Evolutionary conservation across 129 eudicot species (phyloP).

Genomic region (Deinandra increscens): DNA sequence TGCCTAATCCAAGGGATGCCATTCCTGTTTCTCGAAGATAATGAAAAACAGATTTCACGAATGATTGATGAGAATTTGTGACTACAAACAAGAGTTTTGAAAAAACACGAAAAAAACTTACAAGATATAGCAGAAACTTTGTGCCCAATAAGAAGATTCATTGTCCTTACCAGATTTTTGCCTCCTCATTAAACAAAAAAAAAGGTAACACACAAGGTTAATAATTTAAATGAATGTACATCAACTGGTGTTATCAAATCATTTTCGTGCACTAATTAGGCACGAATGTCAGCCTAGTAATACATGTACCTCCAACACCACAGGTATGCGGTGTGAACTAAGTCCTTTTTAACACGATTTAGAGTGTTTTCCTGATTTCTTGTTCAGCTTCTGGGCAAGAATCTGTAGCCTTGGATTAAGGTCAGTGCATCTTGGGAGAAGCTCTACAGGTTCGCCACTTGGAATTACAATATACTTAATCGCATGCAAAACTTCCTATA

Average conservation of each 20-base stretch:
- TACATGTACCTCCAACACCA: constrained; percentile 49
- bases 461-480: constrained; percentile 97
- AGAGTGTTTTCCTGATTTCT: constrained; percentile 37
- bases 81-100: too few species aligned
- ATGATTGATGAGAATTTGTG: too few species aligned
- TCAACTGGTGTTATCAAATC: constrained; percentile 23
- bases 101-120: too few species aligned
- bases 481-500: constrained; percentile 92
- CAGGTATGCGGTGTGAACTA: constrained; percentile 18
- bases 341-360: constrained; percentile 25
- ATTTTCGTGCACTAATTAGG: constrained; percentile 51
- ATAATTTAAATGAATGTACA: constrained; percentile 59
- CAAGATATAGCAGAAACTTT: too few species aligned
- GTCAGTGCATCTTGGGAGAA: constrained; percentile 92
- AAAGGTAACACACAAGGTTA: constrained; percentile 13
- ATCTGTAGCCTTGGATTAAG: constrained; percentile 82
- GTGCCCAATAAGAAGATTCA: too few species aligned
- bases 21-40: too few species aligned
- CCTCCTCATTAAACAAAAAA: too few species aligned
- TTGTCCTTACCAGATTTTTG: too few species aligned
- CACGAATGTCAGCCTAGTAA: constrained; percentile 65
- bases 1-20: too few species aligned
- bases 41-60: too few species aligned
- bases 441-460: constrained; percentile 94
- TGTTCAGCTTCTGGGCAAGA: constrained; percentile 67